phyloP scores from a whole-genome alignment of 2,329 filamentous ascomycete species.

The Alternaria arbusti region DNA sequence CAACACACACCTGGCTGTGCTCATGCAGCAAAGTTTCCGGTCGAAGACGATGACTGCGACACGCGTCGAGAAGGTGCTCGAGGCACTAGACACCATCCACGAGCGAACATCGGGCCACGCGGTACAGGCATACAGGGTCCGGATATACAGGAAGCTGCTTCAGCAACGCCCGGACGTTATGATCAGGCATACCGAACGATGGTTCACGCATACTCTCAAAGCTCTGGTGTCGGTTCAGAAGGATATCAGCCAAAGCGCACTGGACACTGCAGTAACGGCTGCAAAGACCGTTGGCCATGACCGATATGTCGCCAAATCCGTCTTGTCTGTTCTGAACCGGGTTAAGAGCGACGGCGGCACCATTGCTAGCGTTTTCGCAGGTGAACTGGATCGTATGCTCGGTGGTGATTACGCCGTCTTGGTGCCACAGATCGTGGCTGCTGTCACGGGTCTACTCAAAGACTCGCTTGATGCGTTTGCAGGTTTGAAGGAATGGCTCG shows the following conservation, averaged over 20 bases:
- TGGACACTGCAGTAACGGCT: constrained; percentile 74
- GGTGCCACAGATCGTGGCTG: constrained; percentile 89
- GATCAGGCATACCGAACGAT: constrained; percentile 71
- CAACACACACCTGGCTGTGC: constrained; percentile 78
- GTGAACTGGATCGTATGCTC: constrained; percentile 66
- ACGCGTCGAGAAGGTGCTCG: constrained; percentile 73
- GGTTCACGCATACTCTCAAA: constrained; percentile 82
- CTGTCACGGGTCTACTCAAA: constrained; percentile 78
- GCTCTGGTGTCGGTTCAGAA: constrained; percentile 80
- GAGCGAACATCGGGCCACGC: constrained; percentile 79
- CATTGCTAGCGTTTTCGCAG: constrained; percentile 65
- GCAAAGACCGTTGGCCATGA: constrained; percentile 74
- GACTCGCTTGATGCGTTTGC: constrained; percentile 70
- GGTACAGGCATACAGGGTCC: constrained; percentile 76
- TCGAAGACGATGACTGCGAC: constrained; percentile 74
- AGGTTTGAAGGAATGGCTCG: constrained; percentile 75
- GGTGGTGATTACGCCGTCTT: constrained; percentile 65
- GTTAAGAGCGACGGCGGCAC: constrained; percentile 64
- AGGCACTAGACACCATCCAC: constrained; percentile 74
- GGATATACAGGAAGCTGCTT: constrained; percentile 79
- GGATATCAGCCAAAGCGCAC: constrained; percentile 77
- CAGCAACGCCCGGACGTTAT: constrained; percentile 75
- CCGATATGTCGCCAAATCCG: constrained; percentile 68
- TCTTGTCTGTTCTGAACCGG: constrained; percentile 68
- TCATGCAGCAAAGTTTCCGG: constrained; percentile 81